Percentiles rank a stretch among this genome's conserved stretches.
These are phyloP conservation scores for Capronia coronata DNA, from an alignment of 2,329 filamentous ascomycete species.

Conservation along the genomic window DNA sequence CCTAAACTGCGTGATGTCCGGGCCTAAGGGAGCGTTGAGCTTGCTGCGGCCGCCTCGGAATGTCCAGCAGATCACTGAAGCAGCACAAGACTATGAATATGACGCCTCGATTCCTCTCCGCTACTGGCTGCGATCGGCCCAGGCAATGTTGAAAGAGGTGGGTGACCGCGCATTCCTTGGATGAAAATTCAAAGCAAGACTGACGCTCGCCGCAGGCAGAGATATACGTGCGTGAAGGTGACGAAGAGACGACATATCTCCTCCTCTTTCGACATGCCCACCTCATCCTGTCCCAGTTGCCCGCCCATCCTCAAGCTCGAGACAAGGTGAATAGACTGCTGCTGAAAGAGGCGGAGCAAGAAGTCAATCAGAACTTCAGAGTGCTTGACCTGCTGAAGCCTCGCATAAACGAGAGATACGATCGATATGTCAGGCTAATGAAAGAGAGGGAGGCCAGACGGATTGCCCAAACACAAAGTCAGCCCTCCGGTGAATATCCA, in stretches of 20 bases:
- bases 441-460: conserved; percentile 40
- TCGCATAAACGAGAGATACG: conserved; percentile 63
- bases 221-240: conserved; percentile 78
- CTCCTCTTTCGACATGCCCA: conserved; percentile 84
- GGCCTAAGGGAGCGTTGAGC: conserved; percentile 20
- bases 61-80: conserved; percentile 67
- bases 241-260: conserved; percentile 81
- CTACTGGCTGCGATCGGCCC: conserved; percentile 74
- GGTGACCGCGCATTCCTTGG: conserved; percentile 28
- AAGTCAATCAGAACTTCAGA: conserved; percentile 58
- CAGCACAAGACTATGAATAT: conserved; percentile 75
- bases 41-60: conserved; percentile 51
- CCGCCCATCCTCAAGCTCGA: conserved; percentile 67
- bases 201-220: conserved; percentile 54
- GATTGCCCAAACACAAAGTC: conserved; percentile 9
- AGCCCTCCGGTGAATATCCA: not conserved
- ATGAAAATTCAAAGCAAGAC: conserved; percentile 2
- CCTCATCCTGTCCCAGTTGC: conserved; percentile 70
- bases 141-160: conserved; percentile 75
- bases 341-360: conserved; percentile 52
- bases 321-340: conserved; percentile 53
- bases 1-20: conserved; percentile 10
- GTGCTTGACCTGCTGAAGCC: conserved; percentile 75
- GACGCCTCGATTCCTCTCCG: conserved; percentile 68
- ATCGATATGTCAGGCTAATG: conserved; percentile 56